Evolutionary conservation across 2,329 filamentous ascomycete genomes (phyloP), one percentile per base, ranked within the genome.

Genomic region (Cytospora leucostoma): DNA sequence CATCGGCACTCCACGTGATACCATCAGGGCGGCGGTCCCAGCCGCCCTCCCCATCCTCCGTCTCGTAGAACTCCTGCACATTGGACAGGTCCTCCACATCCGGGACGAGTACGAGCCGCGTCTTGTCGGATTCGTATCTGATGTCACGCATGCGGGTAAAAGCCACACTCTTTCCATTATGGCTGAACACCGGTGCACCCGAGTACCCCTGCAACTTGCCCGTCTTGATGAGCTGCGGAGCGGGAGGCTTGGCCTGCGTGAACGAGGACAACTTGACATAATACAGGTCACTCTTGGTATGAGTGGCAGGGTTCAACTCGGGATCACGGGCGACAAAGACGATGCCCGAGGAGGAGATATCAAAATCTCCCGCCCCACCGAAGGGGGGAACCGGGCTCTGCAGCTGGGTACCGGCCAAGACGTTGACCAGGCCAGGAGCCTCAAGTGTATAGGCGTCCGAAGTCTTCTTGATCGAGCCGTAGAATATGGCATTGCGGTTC

Each of bases 271-370:
- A 78, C 0, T 87, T 83, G 4, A 90, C 83, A 54, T 88, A 85
- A 75, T 95, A 96, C 37, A 96, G 83, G 71, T 95, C 90, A 0
- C 89, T 89, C 70, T 93, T 94, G 7, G 92, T 96, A 74, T 90
- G 86, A 62, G 90, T 83, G 0, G 91, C 90, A 3, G 85, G 86
- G 69, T 90, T 86, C 33, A 92, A 75, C 12, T 84, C 78, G 0
- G 90, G 90, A 69, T 93, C 90, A 68, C 91, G 92, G 10, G 91
- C 84, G 11, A 92, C 85, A 70, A 93, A 93, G 7, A 88, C 84
- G 59, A 94, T 81, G 0, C 88, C 90, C 52, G 79, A 75, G 35
- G 77, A 75, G 64, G 86, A 82, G 64, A 94, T 84, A 70, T 96
- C 92, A 70, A 93, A 97, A 74, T 96, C 89, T n/a, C 86, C 84